Conservation (phyloP, 345 rosid genomes). For the Gossypium bickii region DNA sequence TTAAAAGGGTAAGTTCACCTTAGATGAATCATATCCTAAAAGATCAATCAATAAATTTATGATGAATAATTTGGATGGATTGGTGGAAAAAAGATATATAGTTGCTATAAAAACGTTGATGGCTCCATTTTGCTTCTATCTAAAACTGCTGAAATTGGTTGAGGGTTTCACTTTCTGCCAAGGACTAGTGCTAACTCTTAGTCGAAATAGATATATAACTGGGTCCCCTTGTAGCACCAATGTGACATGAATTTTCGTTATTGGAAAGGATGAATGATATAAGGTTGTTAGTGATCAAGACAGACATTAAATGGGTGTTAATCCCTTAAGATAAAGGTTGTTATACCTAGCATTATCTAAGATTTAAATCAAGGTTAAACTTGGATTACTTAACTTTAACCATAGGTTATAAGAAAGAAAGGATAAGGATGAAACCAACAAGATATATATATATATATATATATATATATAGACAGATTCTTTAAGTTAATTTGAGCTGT, state of each 20-base stretch:
- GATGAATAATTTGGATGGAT: neutral
- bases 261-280: neutral
- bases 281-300: neutral
- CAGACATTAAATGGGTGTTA: neutral
- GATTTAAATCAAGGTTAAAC: conserved; percentile 20
- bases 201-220: neutral
- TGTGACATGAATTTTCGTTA: neutral
- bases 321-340: neutral
- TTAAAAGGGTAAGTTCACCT: neutral
- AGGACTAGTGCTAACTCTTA: neutral
- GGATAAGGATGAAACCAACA: conserved; percentile 48
- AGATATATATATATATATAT: conserved; percentile 11
- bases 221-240: neutral
- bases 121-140: neutral
- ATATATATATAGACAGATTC: conserved; percentile 25
- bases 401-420: conserved; percentile 24
- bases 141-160: neutral
- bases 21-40: neutral
- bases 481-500: conserved; percentile 19
- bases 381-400: conserved; percentile 18
- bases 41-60: neutral
- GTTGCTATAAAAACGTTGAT: neutral
- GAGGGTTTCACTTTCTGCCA: neutral
- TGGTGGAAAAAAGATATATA: neutral
- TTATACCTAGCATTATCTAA: neutral